These are phyloP conservation scores for Xerocomellus chrysenteron DNA, from an alignment of 768 basidiomycete species.

Conservation along the genomic window DNA sequence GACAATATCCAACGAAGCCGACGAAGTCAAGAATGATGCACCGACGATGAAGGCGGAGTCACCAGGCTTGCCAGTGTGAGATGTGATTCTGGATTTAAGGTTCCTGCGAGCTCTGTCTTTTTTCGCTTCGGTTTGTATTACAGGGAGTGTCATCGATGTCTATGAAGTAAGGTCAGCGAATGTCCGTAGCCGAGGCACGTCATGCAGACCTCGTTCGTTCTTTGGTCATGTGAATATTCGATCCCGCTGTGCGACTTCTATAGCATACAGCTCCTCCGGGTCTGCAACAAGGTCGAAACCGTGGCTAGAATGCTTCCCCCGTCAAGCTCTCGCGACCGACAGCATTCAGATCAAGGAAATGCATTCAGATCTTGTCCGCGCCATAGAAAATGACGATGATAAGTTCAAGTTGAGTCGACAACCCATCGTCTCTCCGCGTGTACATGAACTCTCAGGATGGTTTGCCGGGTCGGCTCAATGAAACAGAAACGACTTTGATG, in stretches of 20 bases:
- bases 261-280: constrained; percentile 48
- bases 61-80: too few relatives aligned
- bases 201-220: too few relatives aligned
- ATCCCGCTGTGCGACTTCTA: constrained; percentile 50
- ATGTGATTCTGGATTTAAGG: too few relatives aligned
- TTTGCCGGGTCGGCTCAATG: constrained; percentile 49
- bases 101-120: too few relatives aligned
- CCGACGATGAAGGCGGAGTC: too few relatives aligned
- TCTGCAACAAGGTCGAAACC: constrained; percentile 40
- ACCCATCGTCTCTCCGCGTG: constrained; percentile 41
- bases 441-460: constrained; percentile 58
- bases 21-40: neutral
- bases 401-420: neutral
- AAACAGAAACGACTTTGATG: constrained; percentile 80
- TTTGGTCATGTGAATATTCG: constrained; percentile 63
- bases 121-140: too few relatives aligned
- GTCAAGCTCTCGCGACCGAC: neutral
- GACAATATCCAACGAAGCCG: neutral
- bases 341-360: neutral
- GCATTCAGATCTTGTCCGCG: neutral
- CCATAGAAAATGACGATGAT: neutral
- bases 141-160: too few relatives aligned
- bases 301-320: constrained; percentile 32
- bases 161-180: too few relatives aligned
- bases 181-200: too few relatives aligned